These are phyloP conservation scores for Narthecium ossifragum DNA, from an alignment of 106 monocot genomes.

Conservation along the genomic window DNA sequence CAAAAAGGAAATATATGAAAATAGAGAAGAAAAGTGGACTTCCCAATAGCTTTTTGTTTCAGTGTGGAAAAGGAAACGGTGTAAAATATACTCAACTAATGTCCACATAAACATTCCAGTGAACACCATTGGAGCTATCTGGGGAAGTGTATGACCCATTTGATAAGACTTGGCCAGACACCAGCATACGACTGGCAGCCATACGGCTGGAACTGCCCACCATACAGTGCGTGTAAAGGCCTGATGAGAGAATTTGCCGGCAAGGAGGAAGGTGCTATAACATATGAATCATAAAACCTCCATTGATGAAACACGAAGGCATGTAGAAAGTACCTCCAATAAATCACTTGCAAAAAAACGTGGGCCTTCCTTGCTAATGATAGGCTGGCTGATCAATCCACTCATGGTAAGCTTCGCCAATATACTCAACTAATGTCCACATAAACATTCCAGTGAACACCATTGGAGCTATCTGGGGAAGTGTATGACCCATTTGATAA, in stretches of 20 bases:
- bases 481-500: slow-evolving; percentile 48
- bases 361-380: slow-evolving; percentile 81
- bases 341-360: slow-evolving; percentile 58
- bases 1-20: not conserved
- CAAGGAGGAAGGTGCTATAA: not conserved
- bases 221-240: slow-evolving; percentile 68
- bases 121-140: slow-evolving; percentile 33
- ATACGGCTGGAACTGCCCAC: slow-evolving; percentile 78
- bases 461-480: slow-evolving; percentile 27
- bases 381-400: slow-evolving; percentile 87
- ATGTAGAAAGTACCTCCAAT: slow-evolving; percentile 53
- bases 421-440: slow-evolving; percentile 88
- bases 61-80: slow-evolving; percentile 87
- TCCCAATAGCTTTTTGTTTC: slow-evolving; percentile 78
- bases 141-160: slow-evolving; percentile 43
- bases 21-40: slow-evolving; percentile 1
- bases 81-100: slow-evolving; percentile 66
- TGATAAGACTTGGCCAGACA: slow-evolving; percentile 25
- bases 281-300: not conserved
- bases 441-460: slow-evolving; percentile 48
- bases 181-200: slow-evolving; percentile 76
- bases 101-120: slow-evolving; percentile 62
- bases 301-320: not conserved
- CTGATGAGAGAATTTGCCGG: slow-evolving; percentile 32
- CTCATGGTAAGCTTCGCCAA: slow-evolving; percentile 62